phyloP scores from a whole-genome alignment of 2,329 filamentous ascomycete genomes.

The Colletotrichum sp. region DNA sequence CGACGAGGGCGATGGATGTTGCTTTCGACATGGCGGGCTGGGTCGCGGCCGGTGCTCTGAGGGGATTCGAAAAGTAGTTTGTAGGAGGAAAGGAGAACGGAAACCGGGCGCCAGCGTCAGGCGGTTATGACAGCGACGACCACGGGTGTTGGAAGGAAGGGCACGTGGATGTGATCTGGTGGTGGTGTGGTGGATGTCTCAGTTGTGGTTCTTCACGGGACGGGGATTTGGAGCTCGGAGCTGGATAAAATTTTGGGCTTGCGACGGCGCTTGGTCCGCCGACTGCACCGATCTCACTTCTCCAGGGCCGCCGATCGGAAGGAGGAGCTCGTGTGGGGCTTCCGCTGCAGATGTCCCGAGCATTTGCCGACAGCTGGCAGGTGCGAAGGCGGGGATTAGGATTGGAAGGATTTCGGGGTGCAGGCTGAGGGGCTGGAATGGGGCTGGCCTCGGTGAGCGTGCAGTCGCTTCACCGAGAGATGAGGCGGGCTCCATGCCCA shows the following conservation, averaged over 20 bases:
- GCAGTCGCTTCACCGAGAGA: not conserved
- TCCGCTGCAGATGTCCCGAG: not conserved
- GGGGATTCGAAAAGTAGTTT: not conserved
- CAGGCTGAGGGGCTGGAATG: not conserved
- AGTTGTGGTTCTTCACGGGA: conserved; percentile 5
- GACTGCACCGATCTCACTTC: not conserved
- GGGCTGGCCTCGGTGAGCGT: not conserved
- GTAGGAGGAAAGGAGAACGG: not conserved
- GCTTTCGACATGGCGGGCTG: conserved; percentile 74
- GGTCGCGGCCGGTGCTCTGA: not conserved
- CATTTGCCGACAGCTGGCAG: conserved; percentile 9
- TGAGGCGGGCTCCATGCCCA: not conserved
- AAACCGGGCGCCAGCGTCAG: not conserved
- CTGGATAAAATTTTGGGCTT: conserved; percentile 15
- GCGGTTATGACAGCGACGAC: conserved; percentile 2
- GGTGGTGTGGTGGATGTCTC: conserved; percentile 20
- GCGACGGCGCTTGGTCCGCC: not conserved
- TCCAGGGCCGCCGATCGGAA: not conserved
- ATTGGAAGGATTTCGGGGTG: not conserved
- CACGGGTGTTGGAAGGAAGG: conserved; percentile 6
- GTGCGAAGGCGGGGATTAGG: not conserved
- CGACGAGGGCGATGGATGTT: conserved; percentile 72
- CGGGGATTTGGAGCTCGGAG: conserved; percentile 3
- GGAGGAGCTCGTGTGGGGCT: not conserved
- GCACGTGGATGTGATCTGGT: conserved; percentile 18